Base-by-base conservation (phyloP, 2,329 filamentous ascomycete genomes). In the Sporothrix sp. region DNA sequence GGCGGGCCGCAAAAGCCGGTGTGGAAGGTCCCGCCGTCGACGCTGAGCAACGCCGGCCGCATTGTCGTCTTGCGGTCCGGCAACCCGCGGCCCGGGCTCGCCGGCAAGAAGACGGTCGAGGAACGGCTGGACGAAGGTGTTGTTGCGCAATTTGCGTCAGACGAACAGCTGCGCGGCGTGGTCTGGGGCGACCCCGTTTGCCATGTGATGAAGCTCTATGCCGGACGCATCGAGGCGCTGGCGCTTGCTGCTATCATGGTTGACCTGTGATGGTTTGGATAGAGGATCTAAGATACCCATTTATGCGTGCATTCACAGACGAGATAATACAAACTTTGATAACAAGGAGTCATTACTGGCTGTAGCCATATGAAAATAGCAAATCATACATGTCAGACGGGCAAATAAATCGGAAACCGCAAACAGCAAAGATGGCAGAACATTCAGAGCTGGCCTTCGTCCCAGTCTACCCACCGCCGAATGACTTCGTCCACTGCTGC, bases 381-480 rank as follows among this genome's bases (percentile, higher is more conserved):
- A n/a, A n/a, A n/a, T n/a, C n/a, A n/a, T n/a, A n/a, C n/a, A n/a
- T n/a, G n/a, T n/a, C n/a, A 42, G 7, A 28, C 23, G 16, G 23
- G 23, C n/a, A 30, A 28, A 42, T 6, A 42, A 25, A 42, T 3
- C 7, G 10, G 10, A 30, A 11, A 11, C 3, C 3, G 3, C n/a
- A 44, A 43, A 9, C 20, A 28, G 23, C 13, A 25, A 28, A 18
- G 9, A 18, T 10, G 23, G 5, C 11, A 35, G 8, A 45, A 9
- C 32, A 14, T 5, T 47, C 33, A 45, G 9, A 5, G 21, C 28
- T 9, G 43, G 13, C 43, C 66, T 65, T 87, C 84, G 49, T 84
- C 86, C 88, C 90, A 97, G 10, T 78, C 78, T 8, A 90, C 82
- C 93, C 93, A 98, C 57, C 88, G 71, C 61, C 82, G 58, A 20